These are phyloP conservation scores for Talaromyces sp. DNA, from an alignment of 2,329 filamentous ascomycete genomes.

Conservation along the genomic window DNA sequence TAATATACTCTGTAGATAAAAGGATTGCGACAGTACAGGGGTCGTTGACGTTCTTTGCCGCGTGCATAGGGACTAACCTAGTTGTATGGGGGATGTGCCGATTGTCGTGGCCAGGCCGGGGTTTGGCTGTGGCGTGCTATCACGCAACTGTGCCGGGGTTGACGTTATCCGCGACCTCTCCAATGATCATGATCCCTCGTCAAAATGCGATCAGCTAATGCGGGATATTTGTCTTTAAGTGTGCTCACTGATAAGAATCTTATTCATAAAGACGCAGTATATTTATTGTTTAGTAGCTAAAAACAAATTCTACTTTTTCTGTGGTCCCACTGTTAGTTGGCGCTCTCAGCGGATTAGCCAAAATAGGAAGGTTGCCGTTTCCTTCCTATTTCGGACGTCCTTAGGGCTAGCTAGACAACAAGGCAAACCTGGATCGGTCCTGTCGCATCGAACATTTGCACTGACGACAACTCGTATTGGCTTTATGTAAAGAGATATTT, in stretches of 20 bases:
- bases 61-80: background rate
- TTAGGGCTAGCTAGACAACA: background rate
- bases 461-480: background rate
- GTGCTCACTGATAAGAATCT: background rate
- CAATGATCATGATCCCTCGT: background rate
- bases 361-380: background rate
- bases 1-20: background rate
- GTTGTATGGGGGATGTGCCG: background rate
- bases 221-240: background rate
- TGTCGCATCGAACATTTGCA: background rate
- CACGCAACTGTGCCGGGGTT: constrained; percentile 26
- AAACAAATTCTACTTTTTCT: background rate
- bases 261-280: background rate
- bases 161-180: constrained; percentile 22
- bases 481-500: background rate
- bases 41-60: constrained; percentile 23
- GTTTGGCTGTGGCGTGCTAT: constrained; percentile 19
- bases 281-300: background rate
- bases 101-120: background rate
- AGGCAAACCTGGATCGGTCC: background rate
- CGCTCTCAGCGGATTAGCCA: background rate
- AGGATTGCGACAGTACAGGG: constrained; percentile 18
- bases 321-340: background rate
- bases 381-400: background rate
- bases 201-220: background rate